phyloP scores from a whole-genome alignment of 2,329 filamentous ascomycete genomes.

The Venturiaceae sp. region DNA sequence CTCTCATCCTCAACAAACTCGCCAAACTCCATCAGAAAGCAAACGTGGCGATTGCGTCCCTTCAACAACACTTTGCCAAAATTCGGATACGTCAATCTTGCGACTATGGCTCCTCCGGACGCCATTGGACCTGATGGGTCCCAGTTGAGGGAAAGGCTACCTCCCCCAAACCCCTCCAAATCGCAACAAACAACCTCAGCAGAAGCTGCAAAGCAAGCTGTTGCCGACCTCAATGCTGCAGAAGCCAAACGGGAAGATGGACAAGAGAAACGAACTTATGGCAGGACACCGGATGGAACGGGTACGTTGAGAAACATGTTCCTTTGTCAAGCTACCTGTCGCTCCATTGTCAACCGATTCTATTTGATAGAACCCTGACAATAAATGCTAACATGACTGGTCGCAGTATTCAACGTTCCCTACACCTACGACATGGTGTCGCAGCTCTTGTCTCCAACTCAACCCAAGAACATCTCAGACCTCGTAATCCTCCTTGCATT shows the following conservation, averaged over 20 bases:
- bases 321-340: neutral
- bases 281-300: slow-evolving; percentile 9
- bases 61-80: neutral
- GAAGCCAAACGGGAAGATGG: neutral
- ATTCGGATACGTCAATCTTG: neutral
- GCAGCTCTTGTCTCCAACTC: slow-evolving; percentile 84
- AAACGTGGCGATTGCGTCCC: neutral
- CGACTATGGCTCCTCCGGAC: neutral
- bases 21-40: neutral
- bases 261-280: slow-evolving; percentile 9
- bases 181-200: neutral
- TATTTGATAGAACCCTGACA: neutral
- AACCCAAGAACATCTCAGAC: slow-evolving; percentile 93
- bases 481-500: slow-evolving; percentile 69
- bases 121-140: neutral
- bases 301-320: slow-evolving; percentile 1
- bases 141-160: slow-evolving; percentile 3
- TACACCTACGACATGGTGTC: slow-evolving; percentile 99
- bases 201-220: neutral
- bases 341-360: neutral
- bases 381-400: neutral
- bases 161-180: neutral
- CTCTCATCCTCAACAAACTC: neutral
- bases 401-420: slow-evolving; percentile 86
- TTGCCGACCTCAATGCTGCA: neutral